Evolutionary conservation across 2,329 filamentous ascomycete species (phyloP), one percentile per base, ranked within the genome.

Genomic region (Botrytis paeoniae): DNA sequence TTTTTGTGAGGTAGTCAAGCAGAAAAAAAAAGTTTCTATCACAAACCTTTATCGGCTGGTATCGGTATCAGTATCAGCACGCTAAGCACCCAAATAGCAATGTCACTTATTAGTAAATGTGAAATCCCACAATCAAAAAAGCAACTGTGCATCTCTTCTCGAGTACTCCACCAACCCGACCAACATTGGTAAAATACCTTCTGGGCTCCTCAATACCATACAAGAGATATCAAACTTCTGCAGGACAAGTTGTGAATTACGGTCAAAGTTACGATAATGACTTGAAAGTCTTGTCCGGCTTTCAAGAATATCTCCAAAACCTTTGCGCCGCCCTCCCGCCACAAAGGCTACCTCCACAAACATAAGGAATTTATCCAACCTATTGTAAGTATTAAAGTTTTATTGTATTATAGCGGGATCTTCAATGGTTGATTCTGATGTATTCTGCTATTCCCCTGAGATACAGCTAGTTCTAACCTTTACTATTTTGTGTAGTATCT

Each of bases 251-350:
- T 75, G 73, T 71, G 71, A 72, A 69, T 71, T 22, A 60, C 60
- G 64, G 68, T 39, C 70, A 41, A 63, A 66, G 35, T 63, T 64
- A 59, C 71, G 65, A 80, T 74, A 73, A 81, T 81, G 80, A 80
- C 76, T 78, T 80, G 79, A 81, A 75, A 74, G 68, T 64, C 72
- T 72, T 39, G 48, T 59, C 70, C 59, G 59, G 74, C 77, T 77
- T 77, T 74, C 75, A 66, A 78, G 72, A 77, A 75, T 75, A 74
- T 72, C 73, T 69, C 70, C 64, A 65, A 59, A 22, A 48, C 66
- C 59, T 71, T 73, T 75, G 77, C 79, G 78, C 79, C 79, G 80
- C 76, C 77, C 22, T 29, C 29, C 64, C 32, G 35, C 65, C 65
- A 68, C 65, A 59, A 59, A 80, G 79, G 77, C 76, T 79, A 75